Conservation (phyloP, 768 basidiomycete species). For the Plicaturopsis crispa region DNA sequence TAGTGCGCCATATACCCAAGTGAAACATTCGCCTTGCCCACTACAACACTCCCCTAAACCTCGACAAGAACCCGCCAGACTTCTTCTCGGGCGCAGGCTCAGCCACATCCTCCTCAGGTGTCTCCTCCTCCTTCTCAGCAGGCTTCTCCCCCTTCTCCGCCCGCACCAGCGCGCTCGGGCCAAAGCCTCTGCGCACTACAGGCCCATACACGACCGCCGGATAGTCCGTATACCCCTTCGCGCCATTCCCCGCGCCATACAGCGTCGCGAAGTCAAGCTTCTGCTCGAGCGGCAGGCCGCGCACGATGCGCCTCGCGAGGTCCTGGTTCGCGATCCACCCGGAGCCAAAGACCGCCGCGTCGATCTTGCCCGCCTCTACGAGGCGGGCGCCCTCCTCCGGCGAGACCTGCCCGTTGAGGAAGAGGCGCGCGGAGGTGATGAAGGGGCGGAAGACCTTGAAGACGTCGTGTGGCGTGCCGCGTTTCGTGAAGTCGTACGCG, state of each 20-base stretch:
- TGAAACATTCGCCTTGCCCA: no score
- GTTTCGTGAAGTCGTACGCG: constrained; percentile 11
- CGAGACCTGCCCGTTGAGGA: constrained; percentile 19
- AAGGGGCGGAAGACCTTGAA: constrained; percentile 16
- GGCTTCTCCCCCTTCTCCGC: no score
- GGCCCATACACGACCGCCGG: constrained; percentile 7
- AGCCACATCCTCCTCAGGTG: not conserved
- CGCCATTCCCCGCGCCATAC: constrained; percentile 12
- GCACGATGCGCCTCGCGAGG: constrained; percentile 18
- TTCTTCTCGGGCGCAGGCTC: no score
- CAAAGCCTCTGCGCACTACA: no score
- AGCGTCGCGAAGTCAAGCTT: constrained; percentile 12
- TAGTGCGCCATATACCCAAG: no score
- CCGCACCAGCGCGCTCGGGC: no score
- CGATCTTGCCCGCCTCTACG: constrained; percentile 15
- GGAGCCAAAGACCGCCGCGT: constrained; percentile 21
- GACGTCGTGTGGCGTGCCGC: constrained; percentile 21
- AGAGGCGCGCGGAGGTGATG: constrained; percentile 14
- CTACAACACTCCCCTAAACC: no score
- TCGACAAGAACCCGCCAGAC: no score
- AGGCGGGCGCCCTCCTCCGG: constrained; percentile 18
- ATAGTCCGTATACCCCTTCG: constrained; percentile 20
- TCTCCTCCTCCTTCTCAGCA: no score
- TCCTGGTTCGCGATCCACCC: constrained; percentile 22
- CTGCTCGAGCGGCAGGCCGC: constrained; percentile 17